These are phyloP conservation scores for Cephaloascus albidus DNA, from an alignment of 805 yeast species.

Conservation along the genomic window DNA sequence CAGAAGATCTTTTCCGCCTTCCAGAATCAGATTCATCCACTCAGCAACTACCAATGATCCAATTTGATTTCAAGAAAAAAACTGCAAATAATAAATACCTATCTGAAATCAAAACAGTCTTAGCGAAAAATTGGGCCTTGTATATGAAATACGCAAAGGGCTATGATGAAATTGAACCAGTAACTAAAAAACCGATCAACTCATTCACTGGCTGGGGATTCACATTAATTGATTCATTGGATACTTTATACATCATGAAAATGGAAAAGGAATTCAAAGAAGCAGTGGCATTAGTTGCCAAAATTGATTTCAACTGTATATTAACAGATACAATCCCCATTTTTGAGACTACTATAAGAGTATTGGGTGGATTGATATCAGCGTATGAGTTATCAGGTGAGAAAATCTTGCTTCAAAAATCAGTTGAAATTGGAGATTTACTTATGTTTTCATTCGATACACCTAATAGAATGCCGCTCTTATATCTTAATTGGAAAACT, in stretches of 20 bases:
- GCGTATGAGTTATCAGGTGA: constrained; percentile 40
- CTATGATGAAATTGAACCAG: constrained; percentile 34
- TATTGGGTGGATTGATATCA: constrained; percentile 42
- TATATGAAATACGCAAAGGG: constrained; percentile 35
- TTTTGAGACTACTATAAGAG: constrained; percentile 42
- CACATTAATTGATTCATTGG: constrained; percentile 40
- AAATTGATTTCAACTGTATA: constrained; percentile 27
- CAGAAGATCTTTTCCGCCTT: not conserved
- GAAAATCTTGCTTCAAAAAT: constrained; percentile 22
- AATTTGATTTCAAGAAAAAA: not conserved
- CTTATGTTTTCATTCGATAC: constrained; percentile 49
- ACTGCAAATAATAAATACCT: not conserved
- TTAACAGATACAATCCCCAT: constrained; percentile 24
- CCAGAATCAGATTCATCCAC: not conserved
- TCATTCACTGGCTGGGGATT: constrained; percentile 43
- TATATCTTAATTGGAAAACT: constrained; percentile 31
- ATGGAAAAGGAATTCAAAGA: constrained; percentile 25
- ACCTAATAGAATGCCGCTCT: constrained; percentile 44
- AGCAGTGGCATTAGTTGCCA: constrained; percentile 23
- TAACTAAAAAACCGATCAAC: constrained; percentile 14
- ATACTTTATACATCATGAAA: constrained; percentile 39
- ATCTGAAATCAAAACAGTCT: constrained; percentile 4
- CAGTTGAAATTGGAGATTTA: constrained; percentile 37
- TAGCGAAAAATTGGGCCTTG: constrained; percentile 31
- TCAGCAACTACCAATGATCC: not conserved